Base-by-base conservation (phyloP, 2,329 filamentous ascomycete genomes). In the Sporothrix luriei region DNA sequence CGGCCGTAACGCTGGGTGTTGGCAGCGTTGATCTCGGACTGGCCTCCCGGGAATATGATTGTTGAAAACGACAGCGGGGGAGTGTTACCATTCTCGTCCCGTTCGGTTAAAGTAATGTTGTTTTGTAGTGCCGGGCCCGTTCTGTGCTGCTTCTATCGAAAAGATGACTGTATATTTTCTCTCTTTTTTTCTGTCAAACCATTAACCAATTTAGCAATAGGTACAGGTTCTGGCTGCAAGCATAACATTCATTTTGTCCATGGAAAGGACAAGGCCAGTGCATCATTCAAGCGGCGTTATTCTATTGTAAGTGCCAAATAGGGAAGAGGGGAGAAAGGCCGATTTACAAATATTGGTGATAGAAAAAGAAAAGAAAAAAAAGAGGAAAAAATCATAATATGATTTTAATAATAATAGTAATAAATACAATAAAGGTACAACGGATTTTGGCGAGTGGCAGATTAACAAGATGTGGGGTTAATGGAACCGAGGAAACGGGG, bases 381-480 rank as follows among this genome's bases (percentile, higher is more conserved):
- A 7, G 10, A n/a, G n/a, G n/a, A n/a, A n/a, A n/a, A n/a, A n/a
- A n/a, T n/a, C n/a, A n/a, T n/a, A n/a, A n/a, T n/a, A n/a, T n/a
- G n/a, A n/a, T n/a, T n/a, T n/a, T 49, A n/a, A 33, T 33, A 7
- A 33, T 33, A 33, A 33, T 33, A 33, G 6, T 33, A 33, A 33
- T 57, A 14, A 55, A 55, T 33, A 21, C 4, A 52, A 52, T 33
- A 64, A 26, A 29, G 26, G 52, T 26, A 33, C 33, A 33, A 6
- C 33, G 4, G 33, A 19, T 21, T 14, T n/a, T 7, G 19, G 16
- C 4, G 24, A 49, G 51, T 24, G 7, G 54, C 66, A 68, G 66
- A 68, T 68, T 48, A 38, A 59, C 66, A 19, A 59, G 66, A 21
- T 59, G 66, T 48, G 52, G 65, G 33, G 38, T 46, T 57, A 13